Base-by-base conservation (phyloP, 78 protist genomes). In the Protostelium mycophagum region DNA sequence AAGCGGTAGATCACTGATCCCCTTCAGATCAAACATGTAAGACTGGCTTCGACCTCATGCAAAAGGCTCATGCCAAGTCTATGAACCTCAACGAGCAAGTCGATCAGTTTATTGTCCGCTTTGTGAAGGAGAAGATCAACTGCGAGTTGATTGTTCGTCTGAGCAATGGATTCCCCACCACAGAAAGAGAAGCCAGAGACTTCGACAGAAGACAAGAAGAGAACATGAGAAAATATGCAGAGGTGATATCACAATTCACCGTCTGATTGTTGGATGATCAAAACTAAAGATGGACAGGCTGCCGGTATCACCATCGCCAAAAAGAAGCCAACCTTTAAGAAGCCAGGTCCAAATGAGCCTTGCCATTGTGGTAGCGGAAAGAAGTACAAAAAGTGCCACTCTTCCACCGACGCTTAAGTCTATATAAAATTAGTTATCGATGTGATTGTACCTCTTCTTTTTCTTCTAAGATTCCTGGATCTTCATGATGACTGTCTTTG, bases 1-100 rank as follows among this genome's bases (percentile, higher is more conserved):
- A 25, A 16, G 16, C 73, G 16, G 5, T 5, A 51, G 31, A 51
- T 51, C 73, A 25, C 73, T 25, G 5, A 25, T 51, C 16, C 73
- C 73, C 5, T 25, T 51, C 73, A 51, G 73, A 51, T 51, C 73
- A 51, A 51, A 51, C 5, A 16, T 51, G 5, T 5, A 51, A 38
- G 1, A 92, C 94, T 63, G 94, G 94, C 86, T 92, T 92, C 90
- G 94, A 92, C 63, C 91, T 90, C 73, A 92, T 92, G 94, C 88
- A 92, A 63, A 36, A 87, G 36, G 88, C 39, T 38, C 90, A 89
- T 38, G 85, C 90, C 38, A 25, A 5, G 5, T 85, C 73, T 23
- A 87, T 83, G 87, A 84, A 37, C 28, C 63, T 92, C 29, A 85
- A 86, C 38, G 89, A 90, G 85, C 36, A 89, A 25, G 94, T 92